Evolutionary conservation across 495 filamentous ascomycete species (phyloP), one percentile per base, ranked within the genome.

Genomic region (Tuber umbilicatum): DNA sequence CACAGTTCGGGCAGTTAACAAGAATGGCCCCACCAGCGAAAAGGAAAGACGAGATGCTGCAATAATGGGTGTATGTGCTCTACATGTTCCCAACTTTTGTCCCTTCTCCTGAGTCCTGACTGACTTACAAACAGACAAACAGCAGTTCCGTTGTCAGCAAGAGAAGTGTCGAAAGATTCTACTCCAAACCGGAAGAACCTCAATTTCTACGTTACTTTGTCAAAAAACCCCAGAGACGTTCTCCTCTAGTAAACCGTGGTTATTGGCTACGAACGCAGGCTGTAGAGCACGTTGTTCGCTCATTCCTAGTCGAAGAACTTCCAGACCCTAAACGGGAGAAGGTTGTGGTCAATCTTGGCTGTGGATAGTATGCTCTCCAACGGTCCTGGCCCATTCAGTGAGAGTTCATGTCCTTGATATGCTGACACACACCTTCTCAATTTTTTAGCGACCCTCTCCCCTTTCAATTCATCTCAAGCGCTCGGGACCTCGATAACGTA

Each of bases 91-190:
- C 64, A 35, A 35, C 55, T 73, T 39, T 69, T 76, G 38, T 43
- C 43, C 69, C 60, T 64, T 70, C 43, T 40, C 27, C n/a, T 41
- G 50, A 70, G 74, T 21, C 47, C 74, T 76, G 39, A 79, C 40
- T 37, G n/a, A 40, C 31, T 70, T 70, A 39, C 17, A 41, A 70
- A 70, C 78, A 94, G 91, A 97, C 94, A 72, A 97, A 97, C 81
- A 93, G 89, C 82, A 93, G 91, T 83, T 94, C 91, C 79, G 97
- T 97, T 79, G 90, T 93, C 55, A 97, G 92, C 39, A 97, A 97
- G 82, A 87, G 93, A 74, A 93, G 91, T 78, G 93, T 97, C 41
- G 93, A 97, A 81, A 89, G 89, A 79, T 86, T 95, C 31, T 97
- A 97, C 83, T 90, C 90, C 73, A 72, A 77, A 78, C 83, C 87